Evolutionary conservation across 2,329 filamentous ascomycete genomes (phyloP).

Genomic region (Fusarium compactum): DNA sequence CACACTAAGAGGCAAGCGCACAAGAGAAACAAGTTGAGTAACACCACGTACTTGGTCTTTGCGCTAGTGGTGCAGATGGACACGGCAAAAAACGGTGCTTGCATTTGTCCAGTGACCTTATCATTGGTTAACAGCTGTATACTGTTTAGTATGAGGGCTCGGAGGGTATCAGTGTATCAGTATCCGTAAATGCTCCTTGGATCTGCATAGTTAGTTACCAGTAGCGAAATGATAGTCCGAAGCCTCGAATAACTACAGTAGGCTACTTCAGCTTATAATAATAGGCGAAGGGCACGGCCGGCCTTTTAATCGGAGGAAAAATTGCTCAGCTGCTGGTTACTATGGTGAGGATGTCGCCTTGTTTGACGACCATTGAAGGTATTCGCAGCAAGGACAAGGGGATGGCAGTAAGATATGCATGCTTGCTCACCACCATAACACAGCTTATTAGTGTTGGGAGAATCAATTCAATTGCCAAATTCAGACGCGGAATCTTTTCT

Average conservation of each 20-base stretch:
- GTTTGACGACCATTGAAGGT: constrained; percentile 23
- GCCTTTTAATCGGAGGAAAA: constrained; percentile 33
- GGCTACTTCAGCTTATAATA: constrained; percentile 11
- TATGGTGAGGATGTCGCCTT: constrained; percentile 10
- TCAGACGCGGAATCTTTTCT: constrained; percentile 1
- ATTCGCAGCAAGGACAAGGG: constrained; percentile 31
- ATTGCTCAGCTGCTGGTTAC: neutral
- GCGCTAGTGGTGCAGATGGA: neutral
- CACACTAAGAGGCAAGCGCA: neutral
- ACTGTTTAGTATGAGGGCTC: neutral
- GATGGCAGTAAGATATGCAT: constrained; percentile 16
- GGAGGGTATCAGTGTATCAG: neutral
- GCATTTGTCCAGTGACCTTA: neutral
- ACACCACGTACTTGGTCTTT: constrained; percentile 6
- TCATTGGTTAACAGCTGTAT: neutral
- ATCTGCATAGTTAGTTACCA: constrained; percentile 40
- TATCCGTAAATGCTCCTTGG: constrained; percentile 13
- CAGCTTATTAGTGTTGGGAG: neutral
- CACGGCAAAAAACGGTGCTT: neutral
- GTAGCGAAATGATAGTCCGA: constrained; percentile 2
- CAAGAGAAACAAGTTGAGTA: constrained; percentile 7
- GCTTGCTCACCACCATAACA: constrained; percentile 18
- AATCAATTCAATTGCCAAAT: neutral
- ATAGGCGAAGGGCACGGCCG: constrained; percentile 28
- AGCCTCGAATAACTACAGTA: constrained; percentile 15